Percentiles rank a stretch among this genome's conserved stretches.
Conservation (phyloP, 768 basidiomycete genomes). For the Gloeostereum incarnatum region DNA sequence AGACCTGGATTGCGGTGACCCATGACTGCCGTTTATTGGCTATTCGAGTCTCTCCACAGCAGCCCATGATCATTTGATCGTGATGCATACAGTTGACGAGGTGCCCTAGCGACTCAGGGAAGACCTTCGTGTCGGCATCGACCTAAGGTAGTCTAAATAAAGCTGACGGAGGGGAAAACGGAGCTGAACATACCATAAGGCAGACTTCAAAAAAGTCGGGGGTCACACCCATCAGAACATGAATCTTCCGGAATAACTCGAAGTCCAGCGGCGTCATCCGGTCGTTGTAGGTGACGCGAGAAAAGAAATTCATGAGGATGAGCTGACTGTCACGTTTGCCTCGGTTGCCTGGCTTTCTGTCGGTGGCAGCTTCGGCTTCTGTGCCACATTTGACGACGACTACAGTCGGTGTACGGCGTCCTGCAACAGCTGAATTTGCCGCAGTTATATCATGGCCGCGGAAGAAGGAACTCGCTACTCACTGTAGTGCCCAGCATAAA, state of each 20-base stretch:
- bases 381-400: slow-evolving; percentile 96
- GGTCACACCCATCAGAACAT: slow-evolving; percentile 96
- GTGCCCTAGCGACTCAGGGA: slow-evolving; percentile 80
- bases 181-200: slow-evolving; percentile 68
- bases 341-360: slow-evolving; percentile 95
- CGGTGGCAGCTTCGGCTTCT: slow-evolving; percentile 68
- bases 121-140: slow-evolving; percentile 96
- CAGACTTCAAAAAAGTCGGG: slow-evolving; percentile 98
- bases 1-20: slow-evolving; percentile 98
- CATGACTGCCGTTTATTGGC: slow-evolving; percentile 97
- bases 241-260: slow-evolving; percentile 95
- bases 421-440: slow-evolving; percentile 63
- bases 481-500: slow-evolving; percentile 99
- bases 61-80: slow-evolving; percentile 98
- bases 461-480: slow-evolving; percentile 22
- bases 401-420: slow-evolving; percentile 88
- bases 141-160: slow-evolving; percentile 44
- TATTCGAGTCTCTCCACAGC: slow-evolving; percentile 97
- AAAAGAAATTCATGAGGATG: slow-evolving; percentile 99
- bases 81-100: slow-evolving; percentile 99
- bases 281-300: slow-evolving; percentile 97
- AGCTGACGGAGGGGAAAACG: not conserved
- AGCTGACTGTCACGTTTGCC: slow-evolving; percentile 99
- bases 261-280: slow-evolving; percentile 97
- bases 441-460: slow-evolving; percentile 3